Evolutionary conservation across 2,329 filamentous ascomycete species (phyloP).

Genomic region (Phyllosticta citrichinensis): DNA sequence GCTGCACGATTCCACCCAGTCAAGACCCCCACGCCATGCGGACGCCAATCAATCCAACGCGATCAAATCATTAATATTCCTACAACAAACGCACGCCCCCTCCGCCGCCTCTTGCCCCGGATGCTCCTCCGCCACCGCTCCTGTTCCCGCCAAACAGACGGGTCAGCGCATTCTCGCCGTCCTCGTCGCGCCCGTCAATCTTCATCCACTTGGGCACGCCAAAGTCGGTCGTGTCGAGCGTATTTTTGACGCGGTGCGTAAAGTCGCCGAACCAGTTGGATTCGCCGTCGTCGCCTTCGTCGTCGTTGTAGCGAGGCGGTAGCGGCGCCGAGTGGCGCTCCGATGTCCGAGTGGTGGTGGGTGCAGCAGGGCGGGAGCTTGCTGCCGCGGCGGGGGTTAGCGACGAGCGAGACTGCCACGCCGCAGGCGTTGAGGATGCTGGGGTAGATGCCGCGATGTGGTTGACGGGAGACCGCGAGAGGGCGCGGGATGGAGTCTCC

Average conservation of each 20-base stretch:
- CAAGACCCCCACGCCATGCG: background rate
- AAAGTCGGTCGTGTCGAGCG: conserved; percentile 61
- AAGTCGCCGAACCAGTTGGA: conserved; percentile 79
- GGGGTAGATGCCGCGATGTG: background rate
- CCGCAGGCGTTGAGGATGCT: background rate
- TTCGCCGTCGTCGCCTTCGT: conserved; percentile 57
- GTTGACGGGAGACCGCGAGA: background rate
- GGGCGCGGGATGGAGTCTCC: conserved; percentile 10
- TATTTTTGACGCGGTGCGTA: conserved; percentile 80
- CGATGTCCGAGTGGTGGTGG: background rate
- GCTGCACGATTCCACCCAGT: background rate
- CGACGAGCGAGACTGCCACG: background rate
- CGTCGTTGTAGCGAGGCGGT: conserved; percentile 22
- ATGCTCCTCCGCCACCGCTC: background rate
- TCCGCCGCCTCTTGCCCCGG: background rate
- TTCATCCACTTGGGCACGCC: conserved; percentile 72
- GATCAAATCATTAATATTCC: background rate
- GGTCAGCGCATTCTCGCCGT: conserved; percentile 3
- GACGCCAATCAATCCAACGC: background rate
- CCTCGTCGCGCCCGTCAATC: conserved; percentile 41
- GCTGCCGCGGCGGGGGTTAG: background rate
- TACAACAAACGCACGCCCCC: background rate
- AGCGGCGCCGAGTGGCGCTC: conserved; percentile 7
- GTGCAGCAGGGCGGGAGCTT: background rate
- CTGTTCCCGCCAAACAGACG: background rate